Conservation (phyloP, 1,139 yeast species). For the Petasospora rhodanensis region DNA sequence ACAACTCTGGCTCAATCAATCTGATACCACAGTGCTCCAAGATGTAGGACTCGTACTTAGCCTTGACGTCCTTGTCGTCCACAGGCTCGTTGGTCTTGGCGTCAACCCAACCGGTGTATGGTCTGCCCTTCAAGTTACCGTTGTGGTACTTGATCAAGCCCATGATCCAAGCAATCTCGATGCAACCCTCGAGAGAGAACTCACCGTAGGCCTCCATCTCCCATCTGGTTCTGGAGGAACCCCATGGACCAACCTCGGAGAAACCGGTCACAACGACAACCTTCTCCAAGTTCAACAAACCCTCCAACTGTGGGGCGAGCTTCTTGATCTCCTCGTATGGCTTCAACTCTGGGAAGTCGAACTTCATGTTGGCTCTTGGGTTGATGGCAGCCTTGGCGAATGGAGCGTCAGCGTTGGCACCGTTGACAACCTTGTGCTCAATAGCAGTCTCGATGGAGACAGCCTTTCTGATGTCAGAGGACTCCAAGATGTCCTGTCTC, state of each 20-base stretch:
- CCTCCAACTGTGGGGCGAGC: conserved; percentile 74
- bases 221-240: conserved; percentile 98
- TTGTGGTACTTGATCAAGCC: conserved; percentile 92
- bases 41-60: conserved; percentile 83
- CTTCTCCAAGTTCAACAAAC: conserved; percentile 85
- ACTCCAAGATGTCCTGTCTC: conserved; percentile 77
- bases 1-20: conserved; percentile 91
- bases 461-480: conserved; percentile 91
- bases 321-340: conserved; percentile 68
- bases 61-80: conserved; percentile 89
- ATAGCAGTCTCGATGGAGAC: conserved; percentile 90
- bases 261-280: conserved; percentile 95
- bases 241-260: conserved; percentile 99
- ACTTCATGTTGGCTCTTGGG: conserved; percentile 94
- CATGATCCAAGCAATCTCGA: conserved; percentile 99
- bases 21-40: conserved; percentile 95
- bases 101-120: conserved; percentile 95
- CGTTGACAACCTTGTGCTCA: conserved; percentile 89
- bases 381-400: conserved; percentile 69
- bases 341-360: conserved; percentile 87
- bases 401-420: conserved; percentile 85
- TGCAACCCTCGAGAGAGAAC: conserved; percentile 96
- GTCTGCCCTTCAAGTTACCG: conserved; percentile 84
- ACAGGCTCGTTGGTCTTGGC: conserved; percentile 90
- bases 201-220: conserved; percentile 96